Evolutionary conservation across 495 filamentous ascomycete genomes (phyloP).

Genomic region (Penicillium goetzii): DNA sequence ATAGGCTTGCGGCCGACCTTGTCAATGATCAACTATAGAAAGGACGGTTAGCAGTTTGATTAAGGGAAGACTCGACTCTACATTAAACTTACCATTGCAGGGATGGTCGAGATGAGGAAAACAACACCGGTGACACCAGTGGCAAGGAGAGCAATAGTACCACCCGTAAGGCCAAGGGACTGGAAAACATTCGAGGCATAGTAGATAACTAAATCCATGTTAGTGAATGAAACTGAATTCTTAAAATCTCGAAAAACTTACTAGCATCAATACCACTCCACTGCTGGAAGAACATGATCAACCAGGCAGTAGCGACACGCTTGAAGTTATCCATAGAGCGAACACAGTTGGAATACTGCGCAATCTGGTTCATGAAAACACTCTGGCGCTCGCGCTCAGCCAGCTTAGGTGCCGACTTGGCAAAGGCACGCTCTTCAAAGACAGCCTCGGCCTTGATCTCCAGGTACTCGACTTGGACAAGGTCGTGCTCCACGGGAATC

Average conservation of each 20-base stretch:
- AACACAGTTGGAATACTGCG: conserved; percentile 42
- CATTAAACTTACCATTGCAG: conserved; percentile 71
- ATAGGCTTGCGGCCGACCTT: conserved; percentile 74
- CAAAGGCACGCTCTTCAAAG: conserved; percentile 46
- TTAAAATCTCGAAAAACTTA: conserved; percentile 15
- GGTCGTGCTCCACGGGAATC: conserved; percentile 37
- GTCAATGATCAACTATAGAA: conserved; percentile 63
- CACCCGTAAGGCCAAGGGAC: conserved; percentile 83
- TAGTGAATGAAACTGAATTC: neutral
- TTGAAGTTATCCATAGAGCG: conserved; percentile 47
- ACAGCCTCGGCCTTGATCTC: conserved; percentile 48
- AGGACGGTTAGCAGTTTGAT: conserved; percentile 62
- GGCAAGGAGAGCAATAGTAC: conserved; percentile 69
- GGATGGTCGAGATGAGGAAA: conserved; percentile 74
- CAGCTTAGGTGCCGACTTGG: conserved; percentile 41
- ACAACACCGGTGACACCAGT: conserved; percentile 65
- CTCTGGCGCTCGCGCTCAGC: conserved; percentile 34
- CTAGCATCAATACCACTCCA: conserved; percentile 48
- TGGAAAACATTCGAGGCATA: conserved; percentile 50
- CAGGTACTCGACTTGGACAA: conserved; percentile 50
- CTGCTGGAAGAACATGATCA: conserved; percentile 51
- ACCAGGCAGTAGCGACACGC: conserved; percentile 42
- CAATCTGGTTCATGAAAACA: conserved; percentile 40
- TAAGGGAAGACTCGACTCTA: conserved; percentile 18
- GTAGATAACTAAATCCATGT: conserved; percentile 35